Evolutionary conservation across 169 alveolate species (phyloP), one percentile per base, ranked within the genome.

Genomic region (Eimeria acervulina): DNA sequence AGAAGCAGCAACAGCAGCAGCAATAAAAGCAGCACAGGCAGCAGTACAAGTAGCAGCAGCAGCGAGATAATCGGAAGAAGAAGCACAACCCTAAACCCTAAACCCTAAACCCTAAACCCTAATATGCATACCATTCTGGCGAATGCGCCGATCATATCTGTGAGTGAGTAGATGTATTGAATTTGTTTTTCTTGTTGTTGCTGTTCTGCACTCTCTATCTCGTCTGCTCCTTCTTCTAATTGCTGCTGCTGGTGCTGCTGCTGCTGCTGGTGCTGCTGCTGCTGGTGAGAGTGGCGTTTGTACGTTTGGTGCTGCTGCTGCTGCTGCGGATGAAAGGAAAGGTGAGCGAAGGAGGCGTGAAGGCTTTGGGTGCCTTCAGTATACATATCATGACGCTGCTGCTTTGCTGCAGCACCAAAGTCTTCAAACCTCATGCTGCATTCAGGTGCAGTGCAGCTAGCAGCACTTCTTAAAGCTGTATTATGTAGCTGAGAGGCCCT

Each of bases 311-410:
- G 55, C 12, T 47, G 55, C 55, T 47, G 55, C 55, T 7, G 55
- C 55, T 47, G 55, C 55, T 66, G 28, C 76, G 5, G 28, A 6
- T 6, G 40, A 72, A 72, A 33, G 42, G 83, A 72, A 5, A 72
- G 19, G 38, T 78, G 88, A 3, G 55, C 55, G 28, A 78, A 42
- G 23, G 88, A 40, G 1, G 88, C 88, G 21, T 78, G 88, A 28
- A 78, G 61, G 21, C 88, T 78, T 61, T 78, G 88, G 1, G 88
- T 78, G 88, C 88, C 88, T n/a, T 78, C 88, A 2, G 38, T 8
- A 5, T 15, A 7, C 55, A 38, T 47, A 2, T 2, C 33, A 15
- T 78, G 55, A 31, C 88, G 55, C 61, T 36, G 31, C 28, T n/a
- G 88, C 38, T 42, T 13, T 55, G 88, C 88, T 23, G 55, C 61